Evolutionary conservation across 2,329 filamentous ascomycete species (phyloP).

Genomic region (Penicillium sclerotigenum): DNA sequence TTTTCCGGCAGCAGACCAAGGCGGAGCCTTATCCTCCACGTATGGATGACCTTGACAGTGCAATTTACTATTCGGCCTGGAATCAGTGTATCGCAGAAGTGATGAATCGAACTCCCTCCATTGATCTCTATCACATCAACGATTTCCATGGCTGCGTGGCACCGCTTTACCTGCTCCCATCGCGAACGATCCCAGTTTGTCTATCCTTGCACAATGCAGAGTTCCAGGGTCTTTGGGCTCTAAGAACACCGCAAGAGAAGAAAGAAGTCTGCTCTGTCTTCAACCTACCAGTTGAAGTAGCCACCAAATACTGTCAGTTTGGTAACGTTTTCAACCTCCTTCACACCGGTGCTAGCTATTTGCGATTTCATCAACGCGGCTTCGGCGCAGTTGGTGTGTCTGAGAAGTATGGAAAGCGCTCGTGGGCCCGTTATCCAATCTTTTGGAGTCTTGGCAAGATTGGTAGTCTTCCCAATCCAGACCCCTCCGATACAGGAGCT

Average conservation of each 20-base stretch:
- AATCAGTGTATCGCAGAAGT: conserved; percentile 66
- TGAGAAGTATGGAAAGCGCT: conserved; percentile 65
- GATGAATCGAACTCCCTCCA: conserved; percentile 57
- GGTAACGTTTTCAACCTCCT: conserved; percentile 67
- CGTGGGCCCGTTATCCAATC: conserved; percentile 64
- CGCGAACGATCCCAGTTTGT: conserved; percentile 59
- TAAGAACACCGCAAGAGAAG: conserved; percentile 59
- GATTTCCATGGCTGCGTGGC: conserved; percentile 63
- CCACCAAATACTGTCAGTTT: conserved; percentile 47
- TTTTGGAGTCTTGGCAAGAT: conserved; percentile 65
- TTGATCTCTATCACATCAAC: conserved; percentile 65
- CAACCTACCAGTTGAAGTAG: conserved; percentile 46
- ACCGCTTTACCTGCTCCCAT: conserved; percentile 59
- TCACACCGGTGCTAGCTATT: conserved; percentile 63
- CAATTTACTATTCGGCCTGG: conserved; percentile 68
- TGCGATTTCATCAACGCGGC: conserved; percentile 64
- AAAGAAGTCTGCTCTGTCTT: conserved; percentile 64
- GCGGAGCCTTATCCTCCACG: conserved; percentile 63
- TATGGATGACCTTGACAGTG: conserved; percentile 67
- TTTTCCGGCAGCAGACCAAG: conserved; percentile 64
- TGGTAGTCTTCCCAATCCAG: conserved; percentile 62
- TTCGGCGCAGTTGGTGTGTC: conserved; percentile 68
- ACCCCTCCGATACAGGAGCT: conserved; percentile 61
- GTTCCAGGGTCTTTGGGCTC: conserved; percentile 67
- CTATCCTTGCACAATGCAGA: conserved; percentile 68